Base-by-base conservation (phyloP, 306 rosid species). In the Rosa lucieae region DNA sequence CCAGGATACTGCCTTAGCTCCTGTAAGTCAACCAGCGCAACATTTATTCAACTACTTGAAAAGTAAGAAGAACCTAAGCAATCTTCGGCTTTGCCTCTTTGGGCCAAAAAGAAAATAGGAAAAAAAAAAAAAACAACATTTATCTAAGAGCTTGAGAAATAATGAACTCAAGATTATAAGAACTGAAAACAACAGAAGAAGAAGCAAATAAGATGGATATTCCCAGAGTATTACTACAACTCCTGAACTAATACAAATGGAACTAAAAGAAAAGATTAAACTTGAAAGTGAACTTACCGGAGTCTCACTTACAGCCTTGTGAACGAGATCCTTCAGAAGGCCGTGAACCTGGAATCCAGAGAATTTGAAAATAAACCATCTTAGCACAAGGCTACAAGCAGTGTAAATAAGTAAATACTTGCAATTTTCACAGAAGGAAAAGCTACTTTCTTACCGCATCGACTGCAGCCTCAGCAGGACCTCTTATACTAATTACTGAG, bases 391-490 rank as follows among this genome's bases (percentile, higher is more conserved):
- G 65, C 13, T 1, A 58, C 14, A 20, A 63, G 80, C 59, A 67
- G 35, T 65, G 13, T 47, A 29, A 76, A 48, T 6, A 65, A 63
- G 62, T 63, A 59, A 32, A 75, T 69, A 48, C 8, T 59, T 17
- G 67, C 10, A 78, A 52, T 39, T 67, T 78, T 43, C 37, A 69
- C 8, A 15, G 9, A 14, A 55, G 13, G 26, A 43, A 75, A 48
- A 68, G 32, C 79, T 52, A 43, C 73, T 42, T n/a, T 67, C 78
- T 66, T 88, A 94, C 98, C 83, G 94, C 96, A 86, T 94, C 98
- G 83, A 94, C 98, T 77, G 94, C 87, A 80, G 98, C 93, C 91
- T 94, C 98, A 56, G 97, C 94, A 35, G 98, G 98, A 71, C 97
- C 98, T 88, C 96, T 92, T 73, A 94, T 90, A 61, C 91, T 90